Evolutionary conservation across 176 grass and related monocot genomes (phyloP).

Genomic region (Eleusine coracana): DNA sequence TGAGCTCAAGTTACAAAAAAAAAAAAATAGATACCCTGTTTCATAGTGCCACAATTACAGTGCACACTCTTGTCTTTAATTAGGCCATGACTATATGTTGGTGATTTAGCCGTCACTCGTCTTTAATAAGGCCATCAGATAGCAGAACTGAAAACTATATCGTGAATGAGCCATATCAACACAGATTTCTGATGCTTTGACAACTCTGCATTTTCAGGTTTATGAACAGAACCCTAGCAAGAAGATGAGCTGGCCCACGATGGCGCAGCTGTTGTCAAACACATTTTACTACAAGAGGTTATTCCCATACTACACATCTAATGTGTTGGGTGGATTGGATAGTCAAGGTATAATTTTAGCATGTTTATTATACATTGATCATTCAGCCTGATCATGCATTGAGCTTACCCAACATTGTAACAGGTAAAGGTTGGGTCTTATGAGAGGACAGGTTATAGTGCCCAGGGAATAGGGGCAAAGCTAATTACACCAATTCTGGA

Average conservation of each 20-base stretch:
- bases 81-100: not conserved
- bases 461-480: constrained; percentile 59
- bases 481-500: constrained; percentile 69
- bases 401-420: not conserved
- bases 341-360: constrained; percentile 37
- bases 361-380: not conserved
- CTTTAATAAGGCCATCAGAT: not conserved
- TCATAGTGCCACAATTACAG: too few relatives aligned
- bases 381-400: not conserved
- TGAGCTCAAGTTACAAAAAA: too few relatives aligned
- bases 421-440: constrained; percentile 81
- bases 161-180: constrained; percentile 10
- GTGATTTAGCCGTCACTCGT: not conserved
- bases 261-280: constrained; percentile 64
- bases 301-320: constrained; percentile 69
- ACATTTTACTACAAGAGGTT: constrained; percentile 70
- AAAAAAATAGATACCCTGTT: too few relatives aligned
- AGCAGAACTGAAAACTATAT: not conserved
- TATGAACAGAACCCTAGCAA: constrained; percentile 73
- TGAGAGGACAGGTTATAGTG: constrained; percentile 65
- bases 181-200: not conserved
- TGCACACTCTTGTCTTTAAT: too few relatives aligned
- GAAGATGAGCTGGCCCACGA: constrained; percentile 76
- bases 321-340: constrained; percentile 68
- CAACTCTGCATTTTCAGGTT: constrained; percentile 28